Evolutionary conservation across 78 protist genomes (phyloP), one percentile per base, ranked within the genome.

Genomic region (Guillardia theta): DNA sequence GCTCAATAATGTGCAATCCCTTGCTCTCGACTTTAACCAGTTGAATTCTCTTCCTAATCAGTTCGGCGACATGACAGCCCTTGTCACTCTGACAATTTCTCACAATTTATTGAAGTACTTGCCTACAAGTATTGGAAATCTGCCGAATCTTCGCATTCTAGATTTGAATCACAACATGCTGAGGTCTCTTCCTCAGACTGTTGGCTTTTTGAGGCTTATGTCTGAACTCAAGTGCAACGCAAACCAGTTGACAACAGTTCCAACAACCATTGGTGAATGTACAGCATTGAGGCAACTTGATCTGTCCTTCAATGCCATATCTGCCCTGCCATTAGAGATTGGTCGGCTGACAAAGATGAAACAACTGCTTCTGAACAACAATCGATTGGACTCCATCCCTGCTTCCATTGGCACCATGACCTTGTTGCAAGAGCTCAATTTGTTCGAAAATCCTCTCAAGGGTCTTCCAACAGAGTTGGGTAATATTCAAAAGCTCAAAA

Each of bases 231-330:
- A 39, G 53, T 19, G 19, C 44, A 30, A 44, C 15, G 19, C 21
- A 22, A 80, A 80, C 90, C 90, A 80, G 90, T 48, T 80, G 90
- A 39, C 53, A 36, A 44, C 48, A 21, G 90, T 80, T 22, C 90
- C 90, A 36, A 39, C 90, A 19, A 44, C 46, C 36, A 18, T 80
- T 27, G 90, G 90, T n/a, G 90, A 80, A 46, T 39, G 46, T 37
- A 44, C 48, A 30, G 21, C 90, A 5, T 48, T 80, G 53, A 10
- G 33, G 44, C 44, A 44, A 30, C 90, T 80, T 4, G 48, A 39
- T 19, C 50, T 80, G 90, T 39, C 46, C 58, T 48, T 27, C 45
- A 80, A 80, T 48, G 19, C 24, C 53, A 39, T 80, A 48, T 45
- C 43, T 36, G 48, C 90, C 58, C 1, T 80, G 48, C 90, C 90